Conservation (phyloP, 768 basidiomycete species). For the Kwoniella newhampshirensis region DNA sequence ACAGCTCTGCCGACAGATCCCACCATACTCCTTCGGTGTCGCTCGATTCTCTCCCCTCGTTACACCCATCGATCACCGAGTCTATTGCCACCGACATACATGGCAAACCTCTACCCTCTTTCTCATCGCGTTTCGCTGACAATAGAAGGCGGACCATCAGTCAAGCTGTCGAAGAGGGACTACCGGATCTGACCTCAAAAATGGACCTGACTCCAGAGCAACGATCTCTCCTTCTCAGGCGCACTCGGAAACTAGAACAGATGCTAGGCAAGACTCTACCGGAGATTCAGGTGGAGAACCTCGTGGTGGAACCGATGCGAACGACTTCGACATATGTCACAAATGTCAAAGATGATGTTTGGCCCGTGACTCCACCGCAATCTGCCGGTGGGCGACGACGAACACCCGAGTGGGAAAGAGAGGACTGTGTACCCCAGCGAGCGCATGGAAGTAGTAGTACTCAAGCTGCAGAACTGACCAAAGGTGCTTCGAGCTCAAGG, state of each 20-base stretch:
- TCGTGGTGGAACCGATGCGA: constrained; percentile 28
- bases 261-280: constrained; percentile 34
- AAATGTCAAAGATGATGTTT: constrained; percentile 9
- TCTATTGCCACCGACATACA: constrained; percentile 25
- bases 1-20: not conserved
- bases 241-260: constrained; percentile 37
- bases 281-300: constrained; percentile 22
- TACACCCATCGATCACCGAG: constrained; percentile 33
- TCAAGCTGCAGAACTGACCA: too few species aligned
- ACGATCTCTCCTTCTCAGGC: constrained; percentile 22
- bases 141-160: not conserved
- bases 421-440: constrained; percentile 23
- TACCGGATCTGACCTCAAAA: constrained; percentile 7
- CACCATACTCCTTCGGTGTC: constrained; percentile 11
- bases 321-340: constrained; percentile 10
- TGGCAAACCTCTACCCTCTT: not conserved
- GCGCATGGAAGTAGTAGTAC: too few species aligned
- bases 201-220: constrained; percentile 35
- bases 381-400: not conserved
- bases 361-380: constrained; percentile 12
- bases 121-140: not conserved
- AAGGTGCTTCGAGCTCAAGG: not conserved
- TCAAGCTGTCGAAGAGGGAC: not conserved
- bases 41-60: constrained; percentile 31
- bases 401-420: constrained; percentile 26